Base-by-base conservation (phyloP, 2,329 filamentous ascomycete genomes). In the Pseudonectria foliicola region DNA sequence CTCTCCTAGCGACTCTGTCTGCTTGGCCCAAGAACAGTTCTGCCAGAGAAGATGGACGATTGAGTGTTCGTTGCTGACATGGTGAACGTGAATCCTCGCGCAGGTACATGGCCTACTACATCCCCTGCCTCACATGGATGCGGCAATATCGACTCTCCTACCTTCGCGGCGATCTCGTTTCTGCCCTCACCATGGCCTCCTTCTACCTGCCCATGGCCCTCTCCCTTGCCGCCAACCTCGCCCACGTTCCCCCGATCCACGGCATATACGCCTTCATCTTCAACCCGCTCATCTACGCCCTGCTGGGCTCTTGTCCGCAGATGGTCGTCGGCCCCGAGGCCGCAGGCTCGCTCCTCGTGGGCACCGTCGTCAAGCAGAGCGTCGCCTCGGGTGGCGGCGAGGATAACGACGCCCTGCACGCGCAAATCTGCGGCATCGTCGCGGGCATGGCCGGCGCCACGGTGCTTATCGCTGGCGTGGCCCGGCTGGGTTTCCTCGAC, bases 141-240 rank as follows among this genome's bases (percentile, higher is more conserved):
- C 72, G 70, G 34, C 86, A 95, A 62, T 98, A 98, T 62, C 78
- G 75, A 49, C 80, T 78, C 73, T 75, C 77, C 4, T 95, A 85
- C 61, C 61, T 96, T 31, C 77, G 82, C 49, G 92, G 92, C 31
- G 92, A 98, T 60, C 64, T 96, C 13, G 70, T 94, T 11, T 83
- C 90, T 7, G 89, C 90, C 31, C 60, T 96, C 43, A 96, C 92
- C n/a, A 82, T 98, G 67, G 86, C 90, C n/a, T 95, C 89, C 16
- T 92, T 98, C 66, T 98, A 98, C 60, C 83, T 98, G 25, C 92
- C 92, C 33, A 95, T 98, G 89, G 84, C 88, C 0, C 74, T 98
- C 11, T 96, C 92, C 0, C 82, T 93, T 45, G 88, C 92, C 36
- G 80, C 86, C 27, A 96, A 96, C 55, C 78, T 98, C 27, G 88